A percentile compares a stretch with the other conserved stretches of the same genome.
These are phyloP conservation scores for Scutellaria galericulata DNA, from an alignment of 257 asterid genomes.

Conservation along the genomic window DNA sequence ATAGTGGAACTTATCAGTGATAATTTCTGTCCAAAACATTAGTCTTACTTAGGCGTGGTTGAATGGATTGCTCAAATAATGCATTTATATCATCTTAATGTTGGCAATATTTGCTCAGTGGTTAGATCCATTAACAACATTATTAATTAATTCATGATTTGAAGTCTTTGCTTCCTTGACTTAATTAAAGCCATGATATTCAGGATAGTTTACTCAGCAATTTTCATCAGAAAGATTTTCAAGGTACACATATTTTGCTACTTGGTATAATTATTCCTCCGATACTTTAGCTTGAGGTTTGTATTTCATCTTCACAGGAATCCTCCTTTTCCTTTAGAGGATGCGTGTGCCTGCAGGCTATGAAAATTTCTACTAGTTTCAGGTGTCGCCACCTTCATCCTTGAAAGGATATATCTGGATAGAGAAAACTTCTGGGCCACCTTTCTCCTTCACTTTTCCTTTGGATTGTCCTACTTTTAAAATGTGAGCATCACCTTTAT, in stretches of 20 bases:
- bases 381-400: slow-evolving; percentile 64
- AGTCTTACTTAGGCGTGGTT: slow-evolving; percentile 11
- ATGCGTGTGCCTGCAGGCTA: slow-evolving; percentile 91
- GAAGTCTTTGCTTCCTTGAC: slow-evolving; percentile 57
- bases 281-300: slow-evolving; percentile 15
- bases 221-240: slow-evolving; percentile 78
- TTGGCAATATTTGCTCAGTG: not conserved
- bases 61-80: not conserved
- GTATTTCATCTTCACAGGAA: slow-evolving; percentile 50
- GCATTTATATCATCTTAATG: slow-evolving; percentile 6
- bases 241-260: slow-evolving; percentile 54
- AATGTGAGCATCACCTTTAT: slow-evolving; percentile 58
- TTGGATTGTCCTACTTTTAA: slow-evolving; percentile 63
- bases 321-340: slow-evolving; percentile 72
- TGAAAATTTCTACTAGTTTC: slow-evolving; percentile 61
- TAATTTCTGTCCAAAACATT: not conserved
- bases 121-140: not conserved
- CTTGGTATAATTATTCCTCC: slow-evolving; percentile 7
- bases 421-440: slow-evolving; percentile 80
- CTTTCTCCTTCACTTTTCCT: slow-evolving; percentile 66
- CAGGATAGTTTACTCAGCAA: slow-evolving; percentile 78
- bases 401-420: slow-evolving; percentile 66
- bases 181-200: slow-evolving; percentile 71
- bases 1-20: not conserved
- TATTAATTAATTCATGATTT: slow-evolving; percentile 6